These are phyloP conservation scores for Dictyostelium brefeldianum DNA, from an alignment of 78 protist genomes.

Conservation along the genomic window DNA sequence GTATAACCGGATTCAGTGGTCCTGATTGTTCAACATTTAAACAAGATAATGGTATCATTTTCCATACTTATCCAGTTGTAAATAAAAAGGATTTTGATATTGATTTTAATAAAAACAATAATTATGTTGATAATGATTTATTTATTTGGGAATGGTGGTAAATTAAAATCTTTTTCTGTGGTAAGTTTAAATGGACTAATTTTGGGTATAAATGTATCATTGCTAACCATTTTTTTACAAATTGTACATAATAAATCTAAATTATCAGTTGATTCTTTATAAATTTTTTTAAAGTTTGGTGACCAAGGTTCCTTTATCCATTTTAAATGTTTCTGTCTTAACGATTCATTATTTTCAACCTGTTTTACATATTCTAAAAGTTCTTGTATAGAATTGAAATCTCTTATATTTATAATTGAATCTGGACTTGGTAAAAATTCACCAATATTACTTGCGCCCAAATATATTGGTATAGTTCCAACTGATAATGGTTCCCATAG, in stretches of 20 bases:
- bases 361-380: background rate
- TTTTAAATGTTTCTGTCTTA: slow-evolving; percentile 21
- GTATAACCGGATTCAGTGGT: background rate
- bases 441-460: slow-evolving; percentile 59
- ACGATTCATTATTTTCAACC: background rate
- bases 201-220: background rate
- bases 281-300: background rate
- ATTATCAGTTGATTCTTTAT: background rate
- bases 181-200: background rate
- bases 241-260: background rate
- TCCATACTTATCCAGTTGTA: no score
- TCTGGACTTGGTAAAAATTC: slow-evolving; percentile 41
- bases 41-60: no score
- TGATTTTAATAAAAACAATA: no score
- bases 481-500: slow-evolving; percentile 7
- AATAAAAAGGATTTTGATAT: no score
- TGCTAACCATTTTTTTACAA: background rate
- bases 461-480: slow-evolving; percentile 38
- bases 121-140: no score
- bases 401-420: slow-evolving; percentile 32
- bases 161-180: background rate
- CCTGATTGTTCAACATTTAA: background rate
- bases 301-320: slow-evolving; percentile 23
- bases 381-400: slow-evolving; percentile 22
- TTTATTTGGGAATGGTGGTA: background rate